phyloP scores from a whole-genome alignment of 305 asterid species.

The Euphrasia arctica region DNA sequence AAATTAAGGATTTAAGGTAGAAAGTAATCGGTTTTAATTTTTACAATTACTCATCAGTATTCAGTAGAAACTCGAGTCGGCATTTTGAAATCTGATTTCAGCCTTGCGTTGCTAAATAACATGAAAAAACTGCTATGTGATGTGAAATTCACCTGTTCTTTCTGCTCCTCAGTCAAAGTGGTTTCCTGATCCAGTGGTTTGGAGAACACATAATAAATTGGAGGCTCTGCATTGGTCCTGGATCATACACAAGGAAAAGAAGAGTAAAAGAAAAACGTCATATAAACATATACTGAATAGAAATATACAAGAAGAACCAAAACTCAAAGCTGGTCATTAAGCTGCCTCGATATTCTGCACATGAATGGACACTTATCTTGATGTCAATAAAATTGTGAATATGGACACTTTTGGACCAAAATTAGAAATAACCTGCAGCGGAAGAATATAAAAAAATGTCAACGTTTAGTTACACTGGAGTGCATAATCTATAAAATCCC shows the following conservation, averaged over 20 bases:
- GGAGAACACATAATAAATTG: slow-evolving; percentile 64
- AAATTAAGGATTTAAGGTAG: background rate
- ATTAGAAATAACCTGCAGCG: slow-evolving; percentile 90
- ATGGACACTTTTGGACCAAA: slow-evolving; percentile 97
- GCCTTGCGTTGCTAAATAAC: background rate
- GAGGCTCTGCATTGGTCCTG: slow-evolving; percentile 97
- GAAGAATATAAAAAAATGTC: slow-evolving; percentile 18
- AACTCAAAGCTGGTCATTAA: slow-evolving; percentile 39
- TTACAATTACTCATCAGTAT: background rate
- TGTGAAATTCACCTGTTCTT: slow-evolving; percentile 54
- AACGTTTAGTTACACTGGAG: slow-evolving; percentile 9
- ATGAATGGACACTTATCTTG: slow-evolving; percentile 91
- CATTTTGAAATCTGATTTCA: slow-evolving; percentile 6
- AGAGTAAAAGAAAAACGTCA: slow-evolving; percentile 35
- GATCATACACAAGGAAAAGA: slow-evolving; percentile 32
- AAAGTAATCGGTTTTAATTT: background rate
- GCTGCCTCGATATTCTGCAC: slow-evolving; percentile 72
- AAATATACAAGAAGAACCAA: slow-evolving; percentile 35
- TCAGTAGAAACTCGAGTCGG: background rate
- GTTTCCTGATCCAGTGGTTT: slow-evolving; percentile 67
- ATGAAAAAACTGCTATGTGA: background rate
- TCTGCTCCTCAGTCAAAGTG: slow-evolving; percentile 50
- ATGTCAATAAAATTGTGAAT: slow-evolving; percentile 98
- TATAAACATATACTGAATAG: slow-evolving; percentile 21
- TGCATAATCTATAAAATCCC: slow-evolving; percentile 19